Base-by-base conservation (phyloP, 495 filamentous ascomycete species). In the Neurospora tetraspora region DNA sequence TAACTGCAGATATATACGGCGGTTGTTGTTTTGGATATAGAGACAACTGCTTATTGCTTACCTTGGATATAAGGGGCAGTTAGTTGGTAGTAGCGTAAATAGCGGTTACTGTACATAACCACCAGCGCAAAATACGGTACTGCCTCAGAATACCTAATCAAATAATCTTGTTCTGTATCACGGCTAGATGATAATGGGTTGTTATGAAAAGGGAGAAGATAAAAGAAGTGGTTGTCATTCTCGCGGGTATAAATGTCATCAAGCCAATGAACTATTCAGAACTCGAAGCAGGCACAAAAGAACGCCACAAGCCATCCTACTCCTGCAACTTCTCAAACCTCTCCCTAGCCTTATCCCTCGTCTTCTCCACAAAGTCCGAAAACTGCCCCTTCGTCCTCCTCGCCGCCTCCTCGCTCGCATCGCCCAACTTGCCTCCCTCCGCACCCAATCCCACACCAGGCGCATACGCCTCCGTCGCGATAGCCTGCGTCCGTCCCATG, bases 361-460 rank as follows among this genome's bases (percentile, higher is more conserved):
- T 92, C 83, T 90, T 91, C 77, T 91, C 89, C 65, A 94, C 80
- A 77, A 95, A 97, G 68, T 91, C 92, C 2, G 86, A 85, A 76
- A 92, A 93, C 23, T 87, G 86, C 11, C 88, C 86, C 71, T 87
- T 85, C 0, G 93, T 94, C 75, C 91, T 90, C 68, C 92, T 85
- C 59, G 87, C 88, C 2, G 92, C 94, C 81, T 94, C 93, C 76
- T 94, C 90, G 27, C 83, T 84, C 27, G 95, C 94, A 81, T 97
- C 94, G 9, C 94, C 94, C 16, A 96, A 81, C 79, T 91, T 93
- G 18, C 92, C 86, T 18, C 94, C 93, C 75, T 93, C 89, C 2
- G 94, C 94, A 0, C 94, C 94, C 31, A 98, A 81, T 8, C 94
- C 94, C 0, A 96, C 94, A 18, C 94, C 94, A 39, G 91, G 89